phyloP scores from a whole-genome alignment of 768 basidiomycete genomes.

The Suillus americanus region DNA sequence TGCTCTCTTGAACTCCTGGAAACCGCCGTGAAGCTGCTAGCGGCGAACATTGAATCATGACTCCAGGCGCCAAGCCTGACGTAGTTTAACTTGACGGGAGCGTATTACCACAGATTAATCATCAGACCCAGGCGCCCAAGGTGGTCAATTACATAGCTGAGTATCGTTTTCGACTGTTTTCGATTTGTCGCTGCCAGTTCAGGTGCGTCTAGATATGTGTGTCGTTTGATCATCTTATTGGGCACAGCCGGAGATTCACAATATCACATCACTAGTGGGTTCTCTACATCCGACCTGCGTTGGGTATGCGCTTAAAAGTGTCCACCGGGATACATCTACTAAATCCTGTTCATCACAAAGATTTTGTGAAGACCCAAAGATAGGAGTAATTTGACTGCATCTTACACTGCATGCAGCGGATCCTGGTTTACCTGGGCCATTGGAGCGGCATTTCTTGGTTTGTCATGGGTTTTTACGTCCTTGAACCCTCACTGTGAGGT shows the following conservation, averaged over 20 bases:
- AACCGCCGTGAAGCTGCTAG: background rate
- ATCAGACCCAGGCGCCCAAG: background rate
- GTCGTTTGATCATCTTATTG: background rate
- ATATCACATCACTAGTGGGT: background rate
- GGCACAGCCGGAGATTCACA: background rate
- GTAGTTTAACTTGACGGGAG: background rate
- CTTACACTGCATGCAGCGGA: constrained; percentile 47
- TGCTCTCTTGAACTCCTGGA: background rate
- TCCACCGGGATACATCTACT: constrained; percentile 11
- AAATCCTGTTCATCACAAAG: constrained; percentile 32
- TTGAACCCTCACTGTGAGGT: constrained; percentile 47
- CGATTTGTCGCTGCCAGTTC: too few relatives aligned
- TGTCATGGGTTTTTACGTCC: background rate
- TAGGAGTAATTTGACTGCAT: constrained; percentile 35
- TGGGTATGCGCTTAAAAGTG: constrained; percentile 34
- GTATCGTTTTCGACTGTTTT: background rate
- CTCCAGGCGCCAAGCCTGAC: background rate
- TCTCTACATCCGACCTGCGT: constrained; percentile 21
- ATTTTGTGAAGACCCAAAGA: constrained; percentile 27
- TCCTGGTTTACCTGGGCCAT: constrained; percentile 59
- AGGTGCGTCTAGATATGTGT: too few relatives aligned
- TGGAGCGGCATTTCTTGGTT: constrained; percentile 46
- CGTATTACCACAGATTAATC: background rate
- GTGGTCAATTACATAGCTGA: too few relatives aligned
- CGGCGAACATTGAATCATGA: background rate